Evolutionary conservation across 2,329 filamentous ascomycete species (phyloP), one percentile per base, ranked within the genome.

Genomic region (Chaetothyriales sp.): DNA sequence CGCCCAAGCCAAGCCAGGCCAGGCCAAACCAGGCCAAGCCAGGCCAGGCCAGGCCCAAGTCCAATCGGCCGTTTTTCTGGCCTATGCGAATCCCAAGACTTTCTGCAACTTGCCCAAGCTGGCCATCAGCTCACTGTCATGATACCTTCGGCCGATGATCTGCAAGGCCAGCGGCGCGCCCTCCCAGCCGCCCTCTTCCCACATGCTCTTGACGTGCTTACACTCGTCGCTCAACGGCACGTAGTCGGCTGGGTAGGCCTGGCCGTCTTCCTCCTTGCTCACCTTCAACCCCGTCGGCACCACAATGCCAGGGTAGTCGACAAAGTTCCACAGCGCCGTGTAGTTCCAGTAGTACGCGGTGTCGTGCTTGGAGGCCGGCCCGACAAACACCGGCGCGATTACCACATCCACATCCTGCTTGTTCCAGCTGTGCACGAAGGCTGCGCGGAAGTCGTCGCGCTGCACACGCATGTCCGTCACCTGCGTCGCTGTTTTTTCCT

Each of bases 241-340:
- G 43, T 57, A 59, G 25, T 53, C 56, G 15, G 43, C 44, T 1
- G 54, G 50, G 45, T 62, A 65, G 18, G 53, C 54, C 58, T 78
- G 75, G 5, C 64, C 58, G 0, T 57, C 58, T 2, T 69, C 67
- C 48, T 74, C 68, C 1, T 72, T 5, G 22, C 22, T 25, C 3
- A 25, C 22, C 22, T 25, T 25, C 22, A 25, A 25, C 3, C 22
- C 22, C 22, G 76, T 77, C 0, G 82, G 82, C 61, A 86, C 83
- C 0, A 80, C 73, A 2, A 77, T 63, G 8, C 73, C 75, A 0
- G 82, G 79, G 63, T 84, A 84, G 63, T 86, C 81, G 1, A 86
- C 72, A 46, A 85, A 61, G 62, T 86, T 86, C 80, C 81, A 86
- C 55, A 80, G 75, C 0, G 75, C 68, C 0, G 81, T 84, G 59